Percentiles rank a stretch among this genome's conserved stretches.
phyloP scores from a whole-genome alignment of 2,329 filamentous ascomycete species.

The Cladobotryum mycophilum region DNA sequence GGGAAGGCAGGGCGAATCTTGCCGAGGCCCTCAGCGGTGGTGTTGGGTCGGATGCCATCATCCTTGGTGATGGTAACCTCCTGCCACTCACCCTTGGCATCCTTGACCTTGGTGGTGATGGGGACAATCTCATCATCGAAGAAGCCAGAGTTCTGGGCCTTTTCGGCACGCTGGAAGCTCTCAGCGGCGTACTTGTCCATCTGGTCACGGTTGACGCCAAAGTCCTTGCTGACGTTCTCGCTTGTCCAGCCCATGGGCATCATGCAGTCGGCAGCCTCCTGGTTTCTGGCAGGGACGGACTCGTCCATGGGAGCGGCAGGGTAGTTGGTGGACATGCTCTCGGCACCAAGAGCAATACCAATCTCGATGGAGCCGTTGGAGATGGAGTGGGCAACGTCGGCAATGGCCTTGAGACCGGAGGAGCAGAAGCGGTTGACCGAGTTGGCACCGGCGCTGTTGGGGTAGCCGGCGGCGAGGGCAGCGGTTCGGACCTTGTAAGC shows the following conservation, averaged over 20 bases:
- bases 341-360: slow-evolving; percentile 81
- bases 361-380: slow-evolving; percentile 72
- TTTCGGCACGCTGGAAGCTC: slow-evolving; percentile 81
- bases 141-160: slow-evolving; percentile 82
- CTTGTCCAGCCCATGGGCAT: slow-evolving; percentile 97
- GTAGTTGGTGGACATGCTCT: slow-evolving; percentile 74
- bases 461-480: slow-evolving; percentile 84
- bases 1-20: slow-evolving; percentile 92
- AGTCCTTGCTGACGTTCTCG: slow-evolving; percentile 91
- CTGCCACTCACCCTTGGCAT: slow-evolving; percentile 72
- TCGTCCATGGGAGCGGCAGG: slow-evolving; percentile 69
- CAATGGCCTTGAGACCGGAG: slow-evolving; percentile 88
- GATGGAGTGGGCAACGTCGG: slow-evolving; percentile 91
- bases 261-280: slow-evolving; percentile 80
- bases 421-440: slow-evolving; percentile 96
- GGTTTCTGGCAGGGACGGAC: slow-evolving; percentile 61
- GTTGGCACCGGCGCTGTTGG: slow-evolving; percentile 76
- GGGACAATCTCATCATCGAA: slow-evolving; percentile 94
- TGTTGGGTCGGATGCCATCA: slow-evolving; percentile 86
- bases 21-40: slow-evolving; percentile 70
- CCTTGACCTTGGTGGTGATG: slow-evolving; percentile 75
- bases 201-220: slow-evolving; percentile 69
- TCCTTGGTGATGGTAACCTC: slow-evolving; percentile 76
- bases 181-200: slow-evolving; percentile 85
- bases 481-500: slow-evolving; percentile 89